Evolutionary conservation across 2,329 filamentous ascomycete species (phyloP).

Genomic region (Dactylella cylindrospora): DNA sequence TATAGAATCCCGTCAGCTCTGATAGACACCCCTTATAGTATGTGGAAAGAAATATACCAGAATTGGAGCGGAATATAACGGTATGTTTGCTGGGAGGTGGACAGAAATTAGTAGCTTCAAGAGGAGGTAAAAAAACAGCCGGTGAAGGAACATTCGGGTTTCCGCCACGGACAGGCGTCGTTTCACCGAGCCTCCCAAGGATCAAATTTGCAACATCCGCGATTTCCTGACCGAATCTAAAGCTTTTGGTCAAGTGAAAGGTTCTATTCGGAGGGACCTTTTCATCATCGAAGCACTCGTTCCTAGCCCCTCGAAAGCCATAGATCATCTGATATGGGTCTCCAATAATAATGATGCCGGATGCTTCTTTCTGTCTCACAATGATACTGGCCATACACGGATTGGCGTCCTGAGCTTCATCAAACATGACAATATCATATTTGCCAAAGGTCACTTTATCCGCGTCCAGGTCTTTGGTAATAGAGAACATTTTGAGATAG

Average conservation of each 20-base stretch:
- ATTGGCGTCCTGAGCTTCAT: constrained; percentile 47
- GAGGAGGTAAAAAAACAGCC: constrained; percentile 17
- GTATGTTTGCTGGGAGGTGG: constrained; percentile 4
- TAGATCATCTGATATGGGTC: constrained; percentile 49
- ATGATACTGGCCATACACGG: constrained; percentile 46
- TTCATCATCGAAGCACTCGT: constrained; percentile 46
- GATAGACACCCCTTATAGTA: no score
- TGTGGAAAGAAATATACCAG: constrained; percentile 2
- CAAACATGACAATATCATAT: constrained; percentile 46
- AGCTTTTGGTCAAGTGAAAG: constrained; percentile 44
- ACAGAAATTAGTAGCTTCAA: neutral
- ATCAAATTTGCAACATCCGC: constrained; percentile 43
- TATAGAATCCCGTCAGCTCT: no score
- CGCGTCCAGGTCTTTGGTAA: constrained; percentile 14
- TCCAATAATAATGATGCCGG: constrained; percentile 45
- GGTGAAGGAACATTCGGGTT: constrained; percentile 24
- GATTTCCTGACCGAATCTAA: constrained; percentile 46
- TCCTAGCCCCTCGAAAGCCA: constrained; percentile 45
- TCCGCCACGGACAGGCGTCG: constrained; percentile 26
- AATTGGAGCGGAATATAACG: constrained; percentile 17
- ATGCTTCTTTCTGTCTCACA: constrained; percentile 43
- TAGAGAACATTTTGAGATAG: constrained; percentile 46
- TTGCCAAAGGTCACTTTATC: constrained; percentile 43
- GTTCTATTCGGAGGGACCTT: constrained; percentile 38
- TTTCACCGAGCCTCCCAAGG: constrained; percentile 39